Evolutionary conservation across 495 filamentous ascomycete genomes (phyloP).

Genomic region (Penicillium angulare): DNA sequence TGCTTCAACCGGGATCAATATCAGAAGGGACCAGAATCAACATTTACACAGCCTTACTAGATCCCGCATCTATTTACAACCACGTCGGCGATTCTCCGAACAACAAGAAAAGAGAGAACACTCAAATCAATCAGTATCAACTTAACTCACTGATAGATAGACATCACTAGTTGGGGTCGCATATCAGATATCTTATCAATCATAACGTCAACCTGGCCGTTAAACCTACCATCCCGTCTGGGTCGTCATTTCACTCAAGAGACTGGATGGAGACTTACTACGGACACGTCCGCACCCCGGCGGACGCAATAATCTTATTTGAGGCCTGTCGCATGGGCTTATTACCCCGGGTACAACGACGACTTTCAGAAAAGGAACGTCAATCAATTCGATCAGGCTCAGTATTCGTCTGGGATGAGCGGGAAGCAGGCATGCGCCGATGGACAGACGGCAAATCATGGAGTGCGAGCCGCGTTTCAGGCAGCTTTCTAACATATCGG

Average conservation of each 20-base stretch:
- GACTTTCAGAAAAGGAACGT: conserved; percentile 94
- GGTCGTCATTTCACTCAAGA: conserved; percentile 27
- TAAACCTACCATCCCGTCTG: conserved; percentile 26
- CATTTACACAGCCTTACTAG: no score
- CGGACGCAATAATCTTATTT: conserved; percentile 95
- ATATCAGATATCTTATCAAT: no score
- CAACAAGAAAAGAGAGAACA: no score
- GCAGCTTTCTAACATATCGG: conserved; percentile 94
- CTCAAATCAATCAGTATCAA: no score
- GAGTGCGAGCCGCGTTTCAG: conserved; percentile 96
- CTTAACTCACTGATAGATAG: no score
- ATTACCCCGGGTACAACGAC: conserved; percentile 85
- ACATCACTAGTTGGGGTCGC: no score
- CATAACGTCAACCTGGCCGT: conserved; percentile 21
- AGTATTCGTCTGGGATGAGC: conserved; percentile 98
- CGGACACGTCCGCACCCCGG: conserved; percentile 86
- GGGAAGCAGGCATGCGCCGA: conserved; percentile 95
- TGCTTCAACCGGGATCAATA: no score
- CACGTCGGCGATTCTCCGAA: no score
- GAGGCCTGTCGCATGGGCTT: conserved; percentile 91
- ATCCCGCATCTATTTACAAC: no score
- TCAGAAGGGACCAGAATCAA: no score
- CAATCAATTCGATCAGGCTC: conserved; percentile 93
- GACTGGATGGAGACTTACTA: conserved; percentile 90
- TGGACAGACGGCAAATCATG: conserved; percentile 99